Percentiles rank a stretch among this genome's conserved stretches.
Evolutionary conservation across 495 filamentous ascomycete species (phyloP).

Genomic region (Podospora appendiculata): DNA sequence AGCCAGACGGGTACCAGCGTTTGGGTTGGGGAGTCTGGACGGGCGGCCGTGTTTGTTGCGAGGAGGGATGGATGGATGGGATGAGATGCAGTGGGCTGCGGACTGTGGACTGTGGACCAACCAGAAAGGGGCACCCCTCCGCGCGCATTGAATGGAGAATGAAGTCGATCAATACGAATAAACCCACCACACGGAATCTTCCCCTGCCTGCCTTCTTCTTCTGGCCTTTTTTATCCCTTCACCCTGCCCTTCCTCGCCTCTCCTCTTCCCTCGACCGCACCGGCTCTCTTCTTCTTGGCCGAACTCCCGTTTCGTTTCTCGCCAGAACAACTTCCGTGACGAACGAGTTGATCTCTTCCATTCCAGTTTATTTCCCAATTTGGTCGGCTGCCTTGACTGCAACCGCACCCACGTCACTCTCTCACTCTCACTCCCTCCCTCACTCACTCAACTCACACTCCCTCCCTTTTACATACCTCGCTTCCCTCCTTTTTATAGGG

Average conservation of each 20-base stretch:
- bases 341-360: neutral
- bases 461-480: neutral
- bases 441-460: neutral
- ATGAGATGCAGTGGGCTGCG: no score
- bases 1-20: no score
- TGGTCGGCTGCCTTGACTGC: no score
- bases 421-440: neutral
- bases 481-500: no score
- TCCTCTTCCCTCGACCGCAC: neutral
- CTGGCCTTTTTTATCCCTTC: neutral
- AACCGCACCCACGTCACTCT: neutral
- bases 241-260: neutral
- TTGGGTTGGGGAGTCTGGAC: no score
- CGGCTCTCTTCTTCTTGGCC: neutral
- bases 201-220: neutral
- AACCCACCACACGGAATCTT: conserved; percentile 3
- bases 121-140: no score
- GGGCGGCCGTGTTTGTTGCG: no score
- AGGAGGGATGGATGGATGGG: no score
- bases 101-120: no score
- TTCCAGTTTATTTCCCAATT: neutral
- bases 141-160: no score
- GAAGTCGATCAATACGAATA: neutral
- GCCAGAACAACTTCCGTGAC: neutral
- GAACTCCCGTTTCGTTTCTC: neutral